A percentile compares a stretch with the other conserved stretches of the same genome.
Evolutionary conservation across 1,284 basidiomycete genomes (phyloP).

Genomic region (Mycena sp.): DNA sequence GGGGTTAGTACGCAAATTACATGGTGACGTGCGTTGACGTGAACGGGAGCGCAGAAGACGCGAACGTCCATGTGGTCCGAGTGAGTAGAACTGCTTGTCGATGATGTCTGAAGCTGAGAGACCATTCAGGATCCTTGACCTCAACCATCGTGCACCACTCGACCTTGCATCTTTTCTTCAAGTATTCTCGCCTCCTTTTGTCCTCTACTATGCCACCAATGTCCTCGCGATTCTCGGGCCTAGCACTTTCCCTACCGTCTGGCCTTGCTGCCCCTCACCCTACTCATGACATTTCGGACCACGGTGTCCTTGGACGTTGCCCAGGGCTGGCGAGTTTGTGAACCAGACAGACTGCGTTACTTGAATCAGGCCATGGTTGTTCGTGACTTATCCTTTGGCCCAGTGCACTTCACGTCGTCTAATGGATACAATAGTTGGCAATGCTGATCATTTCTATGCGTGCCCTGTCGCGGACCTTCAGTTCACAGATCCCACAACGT

Average conservation of each 20-base stretch:
- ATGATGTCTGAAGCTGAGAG: no score
- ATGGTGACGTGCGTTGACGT: no score
- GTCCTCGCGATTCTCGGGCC: slow-evolving; percentile 54
- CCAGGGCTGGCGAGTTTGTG: slow-evolving; percentile 28
- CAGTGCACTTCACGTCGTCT: slow-evolving; percentile 37
- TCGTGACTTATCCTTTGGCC: background rate
- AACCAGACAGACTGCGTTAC: slow-evolving; percentile 46
- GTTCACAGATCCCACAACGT: slow-evolving; percentile 18
- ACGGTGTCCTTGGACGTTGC: slow-evolving; percentile 53
- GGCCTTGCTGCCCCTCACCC: slow-evolving; percentile 53
- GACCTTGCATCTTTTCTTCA: no score
- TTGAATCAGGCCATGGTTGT: slow-evolving; percentile 47
- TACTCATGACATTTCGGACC: slow-evolving; percentile 51
- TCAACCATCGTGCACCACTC: no score
- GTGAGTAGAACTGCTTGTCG: no score
- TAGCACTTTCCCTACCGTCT: slow-evolving; percentile 52
- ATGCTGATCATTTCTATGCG: slow-evolving; percentile 11
- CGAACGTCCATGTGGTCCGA: no score
- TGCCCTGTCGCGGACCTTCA: slow-evolving; percentile 23
- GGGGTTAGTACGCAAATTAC: no score
- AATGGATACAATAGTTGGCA: background rate
- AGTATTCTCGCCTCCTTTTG: no score
- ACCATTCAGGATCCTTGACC: no score
- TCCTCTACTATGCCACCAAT: slow-evolving; percentile 54
- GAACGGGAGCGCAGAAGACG: background rate